Evolutionary conservation across 352 stramenopile genomes (phyloP), one percentile per base, ranked within the genome.

Genomic region (Pythium rhizo-oryzae): DNA sequence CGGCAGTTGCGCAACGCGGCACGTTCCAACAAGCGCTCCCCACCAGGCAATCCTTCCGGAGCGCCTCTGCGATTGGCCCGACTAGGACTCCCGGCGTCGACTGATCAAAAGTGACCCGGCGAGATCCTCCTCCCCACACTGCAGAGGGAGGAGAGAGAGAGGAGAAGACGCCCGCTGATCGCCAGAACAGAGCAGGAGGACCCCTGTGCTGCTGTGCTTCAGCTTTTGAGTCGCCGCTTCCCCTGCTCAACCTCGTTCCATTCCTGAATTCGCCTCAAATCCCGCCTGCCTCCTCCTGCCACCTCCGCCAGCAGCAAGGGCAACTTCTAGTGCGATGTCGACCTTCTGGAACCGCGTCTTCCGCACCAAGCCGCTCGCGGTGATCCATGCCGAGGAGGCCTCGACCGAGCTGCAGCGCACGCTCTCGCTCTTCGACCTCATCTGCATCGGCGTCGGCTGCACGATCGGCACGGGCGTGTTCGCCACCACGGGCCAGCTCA

Each of bases 401-500:
- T 80, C 77, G 25, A 72, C 85, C 21, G 84, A 92, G 47, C 71
- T 96, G 1, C 78, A 72, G 25, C 82, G 87, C 35, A 79, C 80
- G 65, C 71, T 98, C 8, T 79, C 74, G 35, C 78, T 98, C 33
- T 94, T 94, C 65, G 94, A 98, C 72, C 65, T 98, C 18, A 66
- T 98, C 21, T 93, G 78, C 47, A 90, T 98, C 65, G 94, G 94
- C 18, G 85, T 98, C n/a, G 92, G 93, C 6, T 92, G 84, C 24
- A 98, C 95, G 0, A 81, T 99, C 18, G 96, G 96, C 13, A 92
- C 71, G 35, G 96, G 94, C 21, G 80, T 99, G 16, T 99, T 98
- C 79, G 90, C 85, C 23, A 94, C 84, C n/a, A 85, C 84, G 0
- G 84, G 84, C 25, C 51, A 71, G 8, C 81, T 98, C 30, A 90